Conservation (phyloP, 768 basidiomycete species). For the Phaeotremella skinneri region DNA sequence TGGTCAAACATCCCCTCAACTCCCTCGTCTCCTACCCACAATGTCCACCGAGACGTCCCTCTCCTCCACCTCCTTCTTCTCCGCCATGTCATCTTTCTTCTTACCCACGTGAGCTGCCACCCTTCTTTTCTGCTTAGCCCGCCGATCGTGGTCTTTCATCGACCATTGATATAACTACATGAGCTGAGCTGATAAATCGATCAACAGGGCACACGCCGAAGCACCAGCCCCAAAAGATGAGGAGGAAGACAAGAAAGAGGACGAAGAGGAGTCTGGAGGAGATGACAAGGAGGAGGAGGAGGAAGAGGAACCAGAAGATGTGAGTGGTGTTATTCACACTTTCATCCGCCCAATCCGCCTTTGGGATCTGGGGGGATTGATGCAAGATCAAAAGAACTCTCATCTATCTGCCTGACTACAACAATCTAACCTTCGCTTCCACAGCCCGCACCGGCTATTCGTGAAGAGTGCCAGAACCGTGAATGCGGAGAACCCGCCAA, state of each 20-base stretch:
- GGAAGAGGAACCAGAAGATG: conserved; percentile 74
- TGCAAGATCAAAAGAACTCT: not conserved
- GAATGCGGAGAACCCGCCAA: conserved; percentile 68
- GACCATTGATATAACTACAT: not conserved
- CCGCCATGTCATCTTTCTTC: conserved; percentile 1
- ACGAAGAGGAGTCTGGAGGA: conserved; percentile 52
- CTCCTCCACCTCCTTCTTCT: conserved; percentile 1
- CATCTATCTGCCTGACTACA: not conserved
- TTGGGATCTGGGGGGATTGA: not conserved
- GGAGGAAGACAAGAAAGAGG: conserved; percentile 49
- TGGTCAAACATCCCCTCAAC: not conserved
- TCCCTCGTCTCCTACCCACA: not conserved
- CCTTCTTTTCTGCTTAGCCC: too few species aligned
- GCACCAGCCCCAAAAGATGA: conserved; percentile 48
- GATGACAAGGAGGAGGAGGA: conserved; percentile 57
- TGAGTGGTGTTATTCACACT: conserved; percentile 54
- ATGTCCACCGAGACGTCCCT: not conserved
- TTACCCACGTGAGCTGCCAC: not conserved
- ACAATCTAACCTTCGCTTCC: not conserved
- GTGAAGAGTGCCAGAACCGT: conserved; percentile 70
- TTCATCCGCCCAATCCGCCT: not conserved
- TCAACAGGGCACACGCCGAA: conserved; percentile 43
- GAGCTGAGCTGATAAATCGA: too few species aligned
- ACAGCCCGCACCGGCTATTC: conserved; percentile 67
- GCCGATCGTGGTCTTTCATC: not conserved